A percentile compares a stretch with the other conserved stretches of the same genome.
These are phyloP conservation scores for Lagenidium sp. DNA, from an alignment of 352 stramenopile genomes.

Conservation along the genomic window DNA sequence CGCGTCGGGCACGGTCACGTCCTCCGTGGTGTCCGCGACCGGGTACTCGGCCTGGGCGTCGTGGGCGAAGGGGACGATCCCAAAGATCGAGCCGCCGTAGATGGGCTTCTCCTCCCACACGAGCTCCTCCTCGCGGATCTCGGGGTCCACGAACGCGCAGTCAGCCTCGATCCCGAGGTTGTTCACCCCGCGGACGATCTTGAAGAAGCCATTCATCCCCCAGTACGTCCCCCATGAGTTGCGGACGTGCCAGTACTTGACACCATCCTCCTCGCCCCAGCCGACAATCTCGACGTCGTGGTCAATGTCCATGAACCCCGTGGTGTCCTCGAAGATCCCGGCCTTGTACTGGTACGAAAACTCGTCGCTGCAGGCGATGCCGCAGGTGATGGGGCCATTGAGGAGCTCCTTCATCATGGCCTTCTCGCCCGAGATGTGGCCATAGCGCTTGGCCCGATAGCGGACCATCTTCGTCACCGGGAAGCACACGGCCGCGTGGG, in stretches of 20 bases:
- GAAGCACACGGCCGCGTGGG: constrained; percentile 36
- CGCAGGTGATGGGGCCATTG: constrained; percentile 89
- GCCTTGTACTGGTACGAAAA: constrained; percentile 90
- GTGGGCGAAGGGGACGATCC: constrained; percentile 64
- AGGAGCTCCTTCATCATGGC: constrained; percentile 81
- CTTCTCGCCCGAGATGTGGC: constrained; percentile 53
- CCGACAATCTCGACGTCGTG: constrained; percentile 83
- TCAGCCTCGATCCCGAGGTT: constrained; percentile 89
- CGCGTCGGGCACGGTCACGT: constrained; percentile 36
- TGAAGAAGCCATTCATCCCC: constrained; percentile 96
- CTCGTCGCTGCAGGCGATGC: constrained; percentile 85
- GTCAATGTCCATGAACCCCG: constrained; percentile 76
- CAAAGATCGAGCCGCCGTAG: constrained; percentile 73
- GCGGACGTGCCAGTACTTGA: constrained; percentile 96
- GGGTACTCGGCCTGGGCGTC: constrained; percentile 68
- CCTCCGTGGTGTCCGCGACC: constrained; percentile 82
- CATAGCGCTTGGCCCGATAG: constrained; percentile 68
- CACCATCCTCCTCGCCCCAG: constrained; percentile 88
- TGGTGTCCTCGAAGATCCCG: constrained; percentile 89
- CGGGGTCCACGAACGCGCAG: constrained; percentile 83
- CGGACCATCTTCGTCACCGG: constrained; percentile 72
- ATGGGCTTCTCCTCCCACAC: constrained; percentile 71
- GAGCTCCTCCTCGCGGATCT: constrained; percentile 72
- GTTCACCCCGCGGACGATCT: constrained; percentile 90
- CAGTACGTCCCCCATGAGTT: constrained; percentile 94